A percentile compares a stretch with the other conserved stretches of the same genome.
phyloP scores from a whole-genome alignment of 2,329 filamentous ascomycete species.

The Monosporascus ibericus region DNA sequence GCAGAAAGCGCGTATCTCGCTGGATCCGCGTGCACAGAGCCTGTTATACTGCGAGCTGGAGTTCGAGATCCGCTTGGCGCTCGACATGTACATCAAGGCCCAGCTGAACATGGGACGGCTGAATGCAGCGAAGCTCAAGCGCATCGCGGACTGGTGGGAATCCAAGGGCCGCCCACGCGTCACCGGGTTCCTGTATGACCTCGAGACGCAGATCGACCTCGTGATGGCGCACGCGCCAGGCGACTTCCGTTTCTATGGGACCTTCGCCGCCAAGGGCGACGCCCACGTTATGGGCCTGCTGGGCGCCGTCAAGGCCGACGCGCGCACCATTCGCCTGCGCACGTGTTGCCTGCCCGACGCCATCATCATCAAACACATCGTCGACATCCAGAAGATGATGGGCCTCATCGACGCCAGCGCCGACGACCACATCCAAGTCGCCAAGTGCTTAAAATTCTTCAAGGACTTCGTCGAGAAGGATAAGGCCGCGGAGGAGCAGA shows the following conservation, averaged over 20 bases:
- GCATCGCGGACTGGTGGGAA: constrained; percentile 45
- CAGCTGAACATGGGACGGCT: constrained; percentile 52
- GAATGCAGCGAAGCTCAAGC: constrained; percentile 43
- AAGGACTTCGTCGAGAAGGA: constrained; percentile 45
- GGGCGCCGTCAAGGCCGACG: constrained; percentile 46
- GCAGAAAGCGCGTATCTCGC: constrained; percentile 39
- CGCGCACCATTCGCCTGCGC: constrained; percentile 45
- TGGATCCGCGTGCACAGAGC: constrained; percentile 50
- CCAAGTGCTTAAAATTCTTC: constrained; percentile 49
- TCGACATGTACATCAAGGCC: constrained; percentile 46
- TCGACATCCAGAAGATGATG: constrained; percentile 46
- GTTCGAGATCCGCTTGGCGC: constrained; percentile 43
- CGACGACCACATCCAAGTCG: constrained; percentile 37
- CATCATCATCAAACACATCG: constrained; percentile 51
- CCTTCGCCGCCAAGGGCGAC: constrained; percentile 33
- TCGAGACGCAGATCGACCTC: constrained; percentile 55
- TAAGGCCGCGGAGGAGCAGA: constrained; percentile 12
- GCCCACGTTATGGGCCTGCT: constrained; percentile 40
- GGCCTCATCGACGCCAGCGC: constrained; percentile 41
- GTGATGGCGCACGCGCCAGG: constrained; percentile 38
- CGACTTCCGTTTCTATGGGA: constrained; percentile 50
- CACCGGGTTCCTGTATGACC: constrained; percentile 51
- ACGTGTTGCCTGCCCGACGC: constrained; percentile 54
- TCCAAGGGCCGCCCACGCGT: constrained; percentile 48
- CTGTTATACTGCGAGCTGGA: constrained; percentile 55